A percentile compares a stretch with the other conserved stretches of the same genome.
These are phyloP conservation scores for Rhipidocladum racemiflorum DNA, from an alignment of 176 grass and related monocot species.

Conservation along the genomic window DNA sequence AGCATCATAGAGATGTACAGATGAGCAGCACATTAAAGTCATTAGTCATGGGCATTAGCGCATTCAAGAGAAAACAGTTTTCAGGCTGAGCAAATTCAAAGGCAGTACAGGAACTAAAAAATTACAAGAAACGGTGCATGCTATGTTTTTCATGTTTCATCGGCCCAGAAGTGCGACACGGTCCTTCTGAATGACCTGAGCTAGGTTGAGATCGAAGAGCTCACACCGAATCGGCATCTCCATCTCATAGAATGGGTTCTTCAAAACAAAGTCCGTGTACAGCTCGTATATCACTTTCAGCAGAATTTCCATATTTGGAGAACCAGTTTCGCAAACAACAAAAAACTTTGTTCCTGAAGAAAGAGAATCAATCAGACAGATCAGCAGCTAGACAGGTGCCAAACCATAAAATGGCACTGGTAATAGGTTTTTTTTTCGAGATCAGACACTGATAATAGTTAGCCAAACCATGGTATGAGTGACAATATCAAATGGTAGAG, in stretches of 20 bases:
- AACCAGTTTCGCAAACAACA: slow-evolving; percentile 72
- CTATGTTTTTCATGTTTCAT: slow-evolving; percentile 31
- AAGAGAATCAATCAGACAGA: background rate
- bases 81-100: background rate
- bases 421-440: background rate
- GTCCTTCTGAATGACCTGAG: slow-evolving; percentile 92
- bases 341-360: slow-evolving; percentile 90
- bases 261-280: slow-evolving; percentile 92
- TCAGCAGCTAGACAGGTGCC: background rate
- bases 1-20: slow-evolving; percentile 14
- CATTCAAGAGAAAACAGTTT: background rate
- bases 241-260: slow-evolving; percentile 98
- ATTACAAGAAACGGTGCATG: background rate
- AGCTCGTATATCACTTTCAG: slow-evolving; percentile 81
- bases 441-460: background rate
- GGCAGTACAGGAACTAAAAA: background rate
- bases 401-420: background rate
- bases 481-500: background rate
- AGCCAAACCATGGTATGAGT: background rate
- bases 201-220: slow-evolving; percentile 86
- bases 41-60: background rate
- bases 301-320: slow-evolving; percentile 70
- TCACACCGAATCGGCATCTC: slow-evolving; percentile 98
- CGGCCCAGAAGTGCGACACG: slow-evolving; percentile 65
- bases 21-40: background rate